Conservation (phyloP, 352 stramenopile species). For the Phytophthora pinifolia region DNA sequence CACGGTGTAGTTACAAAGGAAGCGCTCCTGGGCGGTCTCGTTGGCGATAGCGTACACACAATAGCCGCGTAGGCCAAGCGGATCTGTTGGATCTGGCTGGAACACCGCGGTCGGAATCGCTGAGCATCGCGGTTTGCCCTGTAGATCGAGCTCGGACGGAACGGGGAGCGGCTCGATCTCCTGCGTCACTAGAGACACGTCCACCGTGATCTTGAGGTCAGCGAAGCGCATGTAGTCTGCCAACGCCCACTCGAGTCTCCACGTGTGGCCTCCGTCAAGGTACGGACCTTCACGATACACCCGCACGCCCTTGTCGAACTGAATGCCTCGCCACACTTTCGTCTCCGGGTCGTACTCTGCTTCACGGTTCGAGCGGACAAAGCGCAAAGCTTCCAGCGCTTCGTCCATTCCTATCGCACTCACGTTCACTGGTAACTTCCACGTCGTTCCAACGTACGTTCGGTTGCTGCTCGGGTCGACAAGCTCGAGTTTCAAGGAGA, state of each 20-base stretch:
- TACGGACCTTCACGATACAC: constrained; percentile 67
- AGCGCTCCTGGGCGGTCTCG: constrained; percentile 63
- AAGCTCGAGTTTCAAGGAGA: constrained; percentile 57
- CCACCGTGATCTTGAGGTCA: constrained; percentile 60
- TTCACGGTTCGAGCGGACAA: constrained; percentile 70
- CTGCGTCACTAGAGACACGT: constrained; percentile 60
- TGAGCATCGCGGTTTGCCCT: constrained; percentile 44
- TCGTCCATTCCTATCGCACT: constrained; percentile 71
- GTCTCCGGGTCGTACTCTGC: constrained; percentile 62
- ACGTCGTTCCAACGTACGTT: constrained; percentile 51
- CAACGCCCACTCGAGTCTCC: constrained; percentile 72
- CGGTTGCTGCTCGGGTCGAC: constrained; percentile 42
- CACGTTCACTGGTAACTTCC: constrained; percentile 70
- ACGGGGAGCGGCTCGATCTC: constrained; percentile 62
- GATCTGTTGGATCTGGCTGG: constrained; percentile 41
- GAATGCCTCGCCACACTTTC: constrained; percentile 43
- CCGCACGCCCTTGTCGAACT: constrained; percentile 76
- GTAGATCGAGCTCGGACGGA: constrained; percentile 47
- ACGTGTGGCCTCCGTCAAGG: constrained; percentile 70
- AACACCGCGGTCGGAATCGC: constrained; percentile 56
- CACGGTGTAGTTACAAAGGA: constrained; percentile 78
- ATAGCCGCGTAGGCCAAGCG: constrained; percentile 48
- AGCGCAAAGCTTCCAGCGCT: constrained; percentile 63
- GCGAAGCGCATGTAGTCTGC: constrained; percentile 75
- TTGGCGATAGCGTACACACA: constrained; percentile 73